Conservation (phyloP, 2,329 filamentous ascomycete genomes). For the Neonectria hederae region DNA sequence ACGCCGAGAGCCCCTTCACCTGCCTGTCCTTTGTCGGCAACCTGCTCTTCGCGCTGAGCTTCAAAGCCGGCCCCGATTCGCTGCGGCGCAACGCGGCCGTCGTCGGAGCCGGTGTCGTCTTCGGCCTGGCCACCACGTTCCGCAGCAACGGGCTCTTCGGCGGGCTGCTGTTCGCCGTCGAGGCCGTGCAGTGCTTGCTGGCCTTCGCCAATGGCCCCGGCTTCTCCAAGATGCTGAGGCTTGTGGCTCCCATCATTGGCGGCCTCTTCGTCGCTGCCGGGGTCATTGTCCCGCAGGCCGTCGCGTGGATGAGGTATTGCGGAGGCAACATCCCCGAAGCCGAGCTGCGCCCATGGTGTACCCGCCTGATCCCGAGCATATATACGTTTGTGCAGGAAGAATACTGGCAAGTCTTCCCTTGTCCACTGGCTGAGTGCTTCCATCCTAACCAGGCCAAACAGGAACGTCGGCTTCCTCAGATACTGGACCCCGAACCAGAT, state of each 20-base stretch:
- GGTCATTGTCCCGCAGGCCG: slow-evolving; percentile 74
- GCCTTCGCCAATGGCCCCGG: slow-evolving; percentile 42
- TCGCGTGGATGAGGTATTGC: slow-evolving; percentile 81
- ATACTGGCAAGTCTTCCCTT: slow-evolving; percentile 77
- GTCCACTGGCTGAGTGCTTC: slow-evolving; percentile 17
- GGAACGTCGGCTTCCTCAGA: slow-evolving; percentile 85
- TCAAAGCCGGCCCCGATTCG: slow-evolving; percentile 39
- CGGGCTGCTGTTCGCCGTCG: slow-evolving; percentile 77
- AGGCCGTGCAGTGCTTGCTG: slow-evolving; percentile 55
- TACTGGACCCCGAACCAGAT: slow-evolving; percentile 92
- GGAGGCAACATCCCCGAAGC: slow-evolving; percentile 35
- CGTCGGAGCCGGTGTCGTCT: slow-evolving; percentile 71
- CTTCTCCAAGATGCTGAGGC: slow-evolving; percentile 56
- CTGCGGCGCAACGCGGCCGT: slow-evolving; percentile 58
- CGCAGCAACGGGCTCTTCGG: slow-evolving; percentile 89
- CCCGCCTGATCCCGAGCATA: slow-evolving; percentile 78
- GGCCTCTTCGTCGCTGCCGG: slow-evolving; percentile 75
- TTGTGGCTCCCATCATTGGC: slow-evolving; percentile 69
- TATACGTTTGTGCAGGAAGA: slow-evolving; percentile 88
- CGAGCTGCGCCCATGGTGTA: slow-evolving; percentile 77
- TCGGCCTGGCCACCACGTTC: slow-evolving; percentile 77
- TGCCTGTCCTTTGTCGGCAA: slow-evolving; percentile 79
- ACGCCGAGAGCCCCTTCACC: slow-evolving; percentile 82
- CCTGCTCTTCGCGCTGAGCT: slow-evolving; percentile 69
- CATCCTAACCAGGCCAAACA: slow-evolving; percentile 49